These are phyloP conservation scores for Xylariaceae sp. DNA, from an alignment of 2,329 filamentous ascomycete species.

Conservation along the genomic window DNA sequence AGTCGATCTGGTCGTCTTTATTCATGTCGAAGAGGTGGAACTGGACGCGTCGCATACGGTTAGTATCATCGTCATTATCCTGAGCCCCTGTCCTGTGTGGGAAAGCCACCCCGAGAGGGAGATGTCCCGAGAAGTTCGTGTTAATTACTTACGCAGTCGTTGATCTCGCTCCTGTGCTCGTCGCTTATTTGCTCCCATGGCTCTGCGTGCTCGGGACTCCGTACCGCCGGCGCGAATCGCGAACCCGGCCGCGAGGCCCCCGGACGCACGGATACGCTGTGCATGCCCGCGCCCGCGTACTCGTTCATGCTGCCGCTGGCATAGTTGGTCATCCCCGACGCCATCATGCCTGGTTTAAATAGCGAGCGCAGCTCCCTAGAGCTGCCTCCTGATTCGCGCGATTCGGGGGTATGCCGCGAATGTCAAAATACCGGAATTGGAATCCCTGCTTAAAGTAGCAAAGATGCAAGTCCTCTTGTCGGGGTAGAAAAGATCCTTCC, in stretches of 20 bases:
- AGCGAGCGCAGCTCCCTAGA: constrained; percentile 4
- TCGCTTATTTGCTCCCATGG: constrained; percentile 67
- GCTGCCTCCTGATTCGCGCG: not conserved
- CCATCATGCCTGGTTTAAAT: constrained; percentile 21
- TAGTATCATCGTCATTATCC: constrained; percentile 4
- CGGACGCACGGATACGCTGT: constrained; percentile 38
- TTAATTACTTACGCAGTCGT: constrained; percentile 81
- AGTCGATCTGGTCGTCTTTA: constrained; percentile 92
- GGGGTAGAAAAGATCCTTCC: too few species aligned
- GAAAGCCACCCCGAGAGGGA: too few species aligned
- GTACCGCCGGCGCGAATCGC: constrained; percentile 40
- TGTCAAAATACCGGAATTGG: too few species aligned
- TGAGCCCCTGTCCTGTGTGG: too few species aligned
- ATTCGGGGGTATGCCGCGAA: too few species aligned
- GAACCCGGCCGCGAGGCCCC: constrained; percentile 37
- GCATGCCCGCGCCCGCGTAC: constrained; percentile 34
- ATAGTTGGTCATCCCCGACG: constrained; percentile 40
- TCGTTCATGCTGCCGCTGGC: constrained; percentile 42
- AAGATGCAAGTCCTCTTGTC: too few species aligned
- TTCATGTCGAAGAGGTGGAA: constrained; percentile 97
- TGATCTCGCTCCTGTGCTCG: constrained; percentile 91
- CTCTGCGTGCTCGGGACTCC: constrained; percentile 39
- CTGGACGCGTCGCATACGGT: constrained; percentile 49
- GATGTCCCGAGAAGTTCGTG: too few species aligned
- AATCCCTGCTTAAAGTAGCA: too few species aligned